Percentiles rank a stretch among this genome's conserved stretches.
Evolutionary conservation across 108 stramenopile genomes (phyloP).

Genomic region (Nannochloropsis oceanica): DNA sequence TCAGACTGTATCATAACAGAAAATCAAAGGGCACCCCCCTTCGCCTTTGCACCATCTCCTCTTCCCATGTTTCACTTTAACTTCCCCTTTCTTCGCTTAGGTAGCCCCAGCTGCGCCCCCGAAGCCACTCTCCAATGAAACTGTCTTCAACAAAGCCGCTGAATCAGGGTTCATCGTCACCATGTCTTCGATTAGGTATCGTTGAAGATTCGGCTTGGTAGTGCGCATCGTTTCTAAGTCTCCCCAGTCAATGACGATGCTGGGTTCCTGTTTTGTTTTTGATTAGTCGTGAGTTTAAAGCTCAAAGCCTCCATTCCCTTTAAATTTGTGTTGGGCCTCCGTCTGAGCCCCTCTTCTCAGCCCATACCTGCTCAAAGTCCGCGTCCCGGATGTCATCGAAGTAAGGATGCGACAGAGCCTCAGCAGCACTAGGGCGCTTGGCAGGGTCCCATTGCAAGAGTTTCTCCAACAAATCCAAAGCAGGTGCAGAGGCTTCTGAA

Average conservation of each 20-base stretch:
- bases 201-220: background rate
- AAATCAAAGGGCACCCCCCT: background rate
- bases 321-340: background rate
- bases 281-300: no score
- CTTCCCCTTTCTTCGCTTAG: background rate
- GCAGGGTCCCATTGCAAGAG: constrained; percentile 73
- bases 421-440: constrained; percentile 59
- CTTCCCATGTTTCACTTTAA: background rate
- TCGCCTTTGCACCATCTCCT: background rate
- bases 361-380: background rate
- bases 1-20: no score
- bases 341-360: no score
- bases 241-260: background rate
- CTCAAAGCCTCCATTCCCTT: background rate
- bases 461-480: constrained; percentile 65
- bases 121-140: background rate
- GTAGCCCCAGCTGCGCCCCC: background rate
- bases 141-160: background rate
- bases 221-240: background rate
- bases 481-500: constrained; percentile 19
- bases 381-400: constrained; percentile 2
- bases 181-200: background rate
- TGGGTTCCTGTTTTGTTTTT: background rate
- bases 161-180: background rate
- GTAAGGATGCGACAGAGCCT: constrained; percentile 57